phyloP scores from a whole-genome alignment of 345 rosid genomes.

The Trapa incisa region DNA sequence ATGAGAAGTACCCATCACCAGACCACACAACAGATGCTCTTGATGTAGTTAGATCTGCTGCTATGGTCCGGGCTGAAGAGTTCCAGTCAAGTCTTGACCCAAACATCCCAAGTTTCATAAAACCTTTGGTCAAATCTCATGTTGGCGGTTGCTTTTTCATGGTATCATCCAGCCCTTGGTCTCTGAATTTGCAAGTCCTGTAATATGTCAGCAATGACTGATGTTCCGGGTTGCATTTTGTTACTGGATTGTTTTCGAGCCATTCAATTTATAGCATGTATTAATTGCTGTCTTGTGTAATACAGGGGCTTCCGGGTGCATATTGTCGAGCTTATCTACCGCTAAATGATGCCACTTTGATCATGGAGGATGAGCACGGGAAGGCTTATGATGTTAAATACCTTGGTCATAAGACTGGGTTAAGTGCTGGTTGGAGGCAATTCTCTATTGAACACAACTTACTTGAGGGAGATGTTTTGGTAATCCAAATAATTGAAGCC shows the following conservation, averaged over 20 bases:
- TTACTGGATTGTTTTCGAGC: neutral
- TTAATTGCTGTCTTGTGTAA: conserved; percentile 6
- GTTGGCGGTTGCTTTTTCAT: conserved; percentile 67
- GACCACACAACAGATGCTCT: conserved; percentile 12
- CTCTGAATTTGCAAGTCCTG: neutral
- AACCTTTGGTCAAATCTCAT: conserved; percentile 54
- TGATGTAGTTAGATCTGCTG: conserved; percentile 23
- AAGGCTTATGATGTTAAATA: conserved; percentile 35
- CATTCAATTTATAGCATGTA: neutral
- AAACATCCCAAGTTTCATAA: conserved; percentile 41
- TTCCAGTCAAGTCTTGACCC: conserved; percentile 49
- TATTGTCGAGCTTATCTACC: conserved; percentile 56
- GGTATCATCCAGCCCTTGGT: conserved; percentile 18
- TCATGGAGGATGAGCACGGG: conserved; percentile 54
- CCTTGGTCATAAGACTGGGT: conserved; percentile 57
- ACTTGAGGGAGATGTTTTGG: conserved; percentile 68
- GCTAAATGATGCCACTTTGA: conserved; percentile 29
- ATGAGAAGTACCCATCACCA: conserved; percentile 17
- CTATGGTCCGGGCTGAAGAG: conserved; percentile 45
- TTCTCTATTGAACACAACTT: conserved; percentile 56
- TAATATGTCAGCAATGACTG: neutral
- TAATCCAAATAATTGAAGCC: conserved; percentile 55
- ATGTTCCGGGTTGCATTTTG: neutral
- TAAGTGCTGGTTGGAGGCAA: conserved; percentile 93
- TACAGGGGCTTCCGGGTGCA: conserved; percentile 64